Percentiles rank a stretch among this genome's conserved stretches.
These are phyloP conservation scores for Botrytis paeoniae DNA, from an alignment of 2,329 filamentous ascomycete genomes.

Conservation along the genomic window DNA sequence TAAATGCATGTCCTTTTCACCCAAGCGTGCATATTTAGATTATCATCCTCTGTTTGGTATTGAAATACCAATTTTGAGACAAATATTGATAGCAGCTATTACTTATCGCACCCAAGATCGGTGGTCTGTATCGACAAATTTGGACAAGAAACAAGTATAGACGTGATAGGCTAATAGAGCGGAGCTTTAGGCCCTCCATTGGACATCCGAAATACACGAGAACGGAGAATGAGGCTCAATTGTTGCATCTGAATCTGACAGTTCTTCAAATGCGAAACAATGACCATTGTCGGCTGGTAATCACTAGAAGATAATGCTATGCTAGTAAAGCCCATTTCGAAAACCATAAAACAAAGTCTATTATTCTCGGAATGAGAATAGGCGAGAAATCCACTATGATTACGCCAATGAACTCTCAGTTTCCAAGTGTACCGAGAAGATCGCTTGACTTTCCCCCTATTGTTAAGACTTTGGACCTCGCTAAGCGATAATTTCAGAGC, in stretches of 20 bases:
- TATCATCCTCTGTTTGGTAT: background rate
- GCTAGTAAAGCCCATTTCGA: background rate
- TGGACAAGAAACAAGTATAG: background rate
- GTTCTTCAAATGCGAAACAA: background rate
- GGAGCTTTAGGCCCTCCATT: no score
- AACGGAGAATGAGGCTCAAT: background rate
- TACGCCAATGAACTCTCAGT: background rate
- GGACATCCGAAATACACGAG: no score
- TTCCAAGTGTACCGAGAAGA: background rate
- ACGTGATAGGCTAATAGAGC: background rate
- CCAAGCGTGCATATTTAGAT: background rate
- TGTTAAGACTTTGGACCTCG: background rate
- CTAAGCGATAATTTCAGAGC: background rate
- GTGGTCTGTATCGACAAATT: no score
- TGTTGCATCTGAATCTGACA: rapidly evolving
- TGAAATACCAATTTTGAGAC: background rate
- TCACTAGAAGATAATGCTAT: background rate
- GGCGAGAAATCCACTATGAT: background rate
- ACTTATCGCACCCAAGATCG: background rate
- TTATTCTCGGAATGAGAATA: no score
- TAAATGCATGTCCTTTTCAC: background rate
- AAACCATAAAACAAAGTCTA: background rate
- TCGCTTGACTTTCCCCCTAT: background rate
- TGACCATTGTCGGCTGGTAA: background rate
- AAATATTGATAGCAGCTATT: background rate